Base-by-base conservation (phyloP, 768 basidiomycete genomes). In the Porphyrellus cyaneotinctus region DNA sequence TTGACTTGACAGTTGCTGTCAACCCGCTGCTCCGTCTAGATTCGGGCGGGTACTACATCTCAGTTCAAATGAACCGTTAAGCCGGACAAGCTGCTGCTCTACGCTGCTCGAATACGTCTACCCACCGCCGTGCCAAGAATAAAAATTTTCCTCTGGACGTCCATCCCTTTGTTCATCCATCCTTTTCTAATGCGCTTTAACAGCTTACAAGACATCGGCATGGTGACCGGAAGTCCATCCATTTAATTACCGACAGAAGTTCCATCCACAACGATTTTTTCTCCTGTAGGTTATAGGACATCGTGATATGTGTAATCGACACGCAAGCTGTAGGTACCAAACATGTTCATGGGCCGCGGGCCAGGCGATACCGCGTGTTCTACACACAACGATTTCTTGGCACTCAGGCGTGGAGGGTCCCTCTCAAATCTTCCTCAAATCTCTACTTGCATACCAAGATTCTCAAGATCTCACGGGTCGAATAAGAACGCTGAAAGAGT, bases 201-300 rank as follows among this genome's bases (percentile, higher is more conserved):
- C 23, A 2, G 17, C 58, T 10, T 13, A 13, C 30, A 1, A 31
- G 17, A 10, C 17, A 17, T 20, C 13, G 1, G 1, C 44, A 24
- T 59, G 52, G 39, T 48, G n/a, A 55, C 58, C 52, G 46, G 58
- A 51, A 42, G 45, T 32, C 46, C 32, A 18, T 31, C 26, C 23
- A 43, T 22, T n/a, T n/a, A n/a, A 11, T 18, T 18, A 22, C n/a
- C 17, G n/a, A 44, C 28, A 6, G 45, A 43, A 42, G 24, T 12
- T 10, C 38, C 17, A 10, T 23, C 30, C 32, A 50, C 36, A 30
- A 35, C 11, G 28, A 31, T 17, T 13, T 15, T 15, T 44, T 39
- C 43, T 22, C 54, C 22, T 45, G 26, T 43, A 32, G 49, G 48
- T 10, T 45, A 47, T 33, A 26, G 35, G 15, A 8, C 23, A 26